Evolutionary conservation across 495 filamentous ascomycete species (phyloP).

Genomic region (Trichoderma virens): DNA sequence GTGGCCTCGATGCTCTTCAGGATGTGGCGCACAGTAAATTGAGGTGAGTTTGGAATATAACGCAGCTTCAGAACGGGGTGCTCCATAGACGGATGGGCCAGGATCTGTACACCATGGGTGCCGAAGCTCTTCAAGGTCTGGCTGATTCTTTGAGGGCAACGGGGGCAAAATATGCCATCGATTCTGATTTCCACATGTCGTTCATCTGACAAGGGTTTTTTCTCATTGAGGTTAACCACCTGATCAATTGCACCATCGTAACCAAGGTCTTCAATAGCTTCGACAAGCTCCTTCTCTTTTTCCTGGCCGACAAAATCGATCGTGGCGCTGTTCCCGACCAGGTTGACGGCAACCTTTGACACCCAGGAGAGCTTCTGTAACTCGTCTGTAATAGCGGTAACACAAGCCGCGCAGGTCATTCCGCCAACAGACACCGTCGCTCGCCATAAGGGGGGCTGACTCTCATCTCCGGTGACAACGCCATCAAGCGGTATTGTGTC

Average conservation of each 20-base stretch:
- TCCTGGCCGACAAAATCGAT: constrained; percentile 51
- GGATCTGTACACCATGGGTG: constrained; percentile 36
- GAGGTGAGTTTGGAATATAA: constrained; percentile 61
- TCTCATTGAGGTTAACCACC: constrained; percentile 24
- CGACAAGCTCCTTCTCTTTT: constrained; percentile 49
- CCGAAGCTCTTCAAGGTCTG: constrained; percentile 30
- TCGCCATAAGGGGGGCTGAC: constrained; percentile 26
- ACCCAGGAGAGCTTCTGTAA: constrained; percentile 59
- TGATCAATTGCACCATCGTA: constrained; percentile 61
- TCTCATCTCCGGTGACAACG: background rate
- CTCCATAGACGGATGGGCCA: constrained; percentile 35
- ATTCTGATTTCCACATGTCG: constrained; percentile 61
- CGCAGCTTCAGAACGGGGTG: constrained; percentile 60
- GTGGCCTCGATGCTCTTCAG: constrained; percentile 55
- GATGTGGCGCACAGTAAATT: constrained; percentile 71
- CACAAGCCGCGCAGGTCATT: constrained; percentile 80
- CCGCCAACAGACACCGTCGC: constrained; percentile 66
- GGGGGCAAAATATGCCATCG: constrained; percentile 80
- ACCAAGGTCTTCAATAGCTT: constrained; percentile 72
- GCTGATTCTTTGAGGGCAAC: constrained; percentile 63
- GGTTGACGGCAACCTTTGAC: constrained; percentile 54
- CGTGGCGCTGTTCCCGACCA: constrained; percentile 64
- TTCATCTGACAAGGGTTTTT: constrained; percentile 22
- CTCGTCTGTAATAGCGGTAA: constrained; percentile 54
- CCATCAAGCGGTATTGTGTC: background rate